Base-by-base conservation (phyloP, 2,329 filamentous ascomycete species). In the Talaromyces sp. region DNA sequence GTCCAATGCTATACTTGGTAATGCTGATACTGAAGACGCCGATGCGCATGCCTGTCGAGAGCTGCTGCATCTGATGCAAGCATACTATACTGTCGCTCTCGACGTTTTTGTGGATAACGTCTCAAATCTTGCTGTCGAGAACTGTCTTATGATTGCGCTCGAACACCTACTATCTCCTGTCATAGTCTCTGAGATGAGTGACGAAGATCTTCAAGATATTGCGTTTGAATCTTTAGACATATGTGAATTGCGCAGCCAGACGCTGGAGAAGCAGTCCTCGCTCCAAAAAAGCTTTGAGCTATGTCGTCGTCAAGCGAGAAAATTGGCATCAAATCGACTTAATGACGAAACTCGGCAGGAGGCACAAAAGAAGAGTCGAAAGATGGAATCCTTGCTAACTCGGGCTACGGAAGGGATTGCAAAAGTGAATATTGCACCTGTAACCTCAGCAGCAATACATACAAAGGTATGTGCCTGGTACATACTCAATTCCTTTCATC, bases 21-120 rank as follows among this genome's bases (percentile, higher is more conserved):
- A 23, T 5, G 16, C 25, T 3, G 8, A 12, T 9, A 18, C 42
- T 21, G 46, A 63, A 3, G 61, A 60, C 12, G 21, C 62, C 16
- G 57, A 60, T 48, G 8, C 23, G 16, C 21, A 63, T 40, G 62
- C 62, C 6, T 63, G 62, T n/a, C 48, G 56, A 18, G 62, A 63
- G 25, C 46, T 63, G 7, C 42, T 63, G 9, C 16, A 52, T 33
- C 58, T 63, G 9, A 70, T 64, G 62, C 58, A 48, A 25, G 54
- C 52, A 4, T 64, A 61, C 23, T 64, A 64, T 35, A 9, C 18
- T 33, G 64, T 69, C 50, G 68, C 71, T 46, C 63, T 73, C 2
- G 64, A 69, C n/a, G 69, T 67, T 18, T 77, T 79, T 65, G 69
- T 72, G 2, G 73, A 77, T 48, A 77, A 77, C 46, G 67, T 78